Evolutionary conservation across 768 basidiomycete species (phyloP).

Genomic region (Auriscalpium vulgare): DNA sequence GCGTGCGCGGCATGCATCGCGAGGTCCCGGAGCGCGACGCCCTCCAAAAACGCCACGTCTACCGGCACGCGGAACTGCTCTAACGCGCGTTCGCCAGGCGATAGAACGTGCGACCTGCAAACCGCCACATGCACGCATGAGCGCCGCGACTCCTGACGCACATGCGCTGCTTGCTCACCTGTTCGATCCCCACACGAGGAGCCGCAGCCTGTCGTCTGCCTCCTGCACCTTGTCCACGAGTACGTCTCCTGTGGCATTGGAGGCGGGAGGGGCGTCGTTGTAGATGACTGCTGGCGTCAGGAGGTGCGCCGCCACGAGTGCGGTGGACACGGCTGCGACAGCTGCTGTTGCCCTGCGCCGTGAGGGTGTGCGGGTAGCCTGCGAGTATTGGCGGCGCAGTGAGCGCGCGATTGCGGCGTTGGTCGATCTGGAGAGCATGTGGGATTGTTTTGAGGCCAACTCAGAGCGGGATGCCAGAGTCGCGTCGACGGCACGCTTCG

Average conservation of each 20-base stretch:
- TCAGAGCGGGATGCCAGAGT: no score
- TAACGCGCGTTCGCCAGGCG: conserved; percentile 29
- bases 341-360: not conserved
- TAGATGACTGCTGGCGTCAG: conserved; percentile 17
- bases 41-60: conserved; percentile 49
- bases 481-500: no score
- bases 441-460: no score
- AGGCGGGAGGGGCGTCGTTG: conserved; percentile 25
- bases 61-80: conserved; percentile 43
- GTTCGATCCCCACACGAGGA: conserved; percentile 70
- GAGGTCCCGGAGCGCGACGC: conserved; percentile 66
- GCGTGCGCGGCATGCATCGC: conserved; percentile 58
- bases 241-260: conserved; percentile 3
- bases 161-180: conserved; percentile 31
- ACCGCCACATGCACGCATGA: not conserved
- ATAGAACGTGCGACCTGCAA: conserved; percentile 38
- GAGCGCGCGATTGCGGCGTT: not conserved
- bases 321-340: not conserved
- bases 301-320: conserved; percentile 3
- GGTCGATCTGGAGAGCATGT: no score
- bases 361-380: not conserved
- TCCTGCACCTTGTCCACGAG: not conserved
- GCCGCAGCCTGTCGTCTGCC: conserved; percentile 28
- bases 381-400: not conserved
- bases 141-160: no score